Conservation (phyloP, 805 yeast genomes). For the Saccharomycopsis microspora region DNA sequence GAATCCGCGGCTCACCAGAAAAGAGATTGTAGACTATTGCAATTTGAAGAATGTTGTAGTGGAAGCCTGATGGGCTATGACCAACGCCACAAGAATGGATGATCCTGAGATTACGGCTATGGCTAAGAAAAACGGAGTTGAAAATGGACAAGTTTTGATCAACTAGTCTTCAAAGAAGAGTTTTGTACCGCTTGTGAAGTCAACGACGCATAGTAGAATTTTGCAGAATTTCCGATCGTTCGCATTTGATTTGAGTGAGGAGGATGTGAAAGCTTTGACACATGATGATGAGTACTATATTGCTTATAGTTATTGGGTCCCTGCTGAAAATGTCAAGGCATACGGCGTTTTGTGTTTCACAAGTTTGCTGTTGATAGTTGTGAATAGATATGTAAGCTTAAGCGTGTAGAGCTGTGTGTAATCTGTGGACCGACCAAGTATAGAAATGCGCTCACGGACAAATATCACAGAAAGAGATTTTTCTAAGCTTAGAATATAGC, state of each 20-base stretch:
- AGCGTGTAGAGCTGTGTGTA: no score
- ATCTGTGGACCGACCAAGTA: no score
- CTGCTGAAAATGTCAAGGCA: background rate
- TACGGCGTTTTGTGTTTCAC: no score
- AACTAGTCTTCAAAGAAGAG: slow-evolving; percentile 53
- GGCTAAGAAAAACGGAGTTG: slow-evolving; percentile 85
- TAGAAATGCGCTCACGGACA: no score
- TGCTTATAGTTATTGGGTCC: background rate
- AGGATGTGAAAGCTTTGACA: slow-evolving; percentile 26
- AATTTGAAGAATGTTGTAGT: slow-evolving; percentile 33
- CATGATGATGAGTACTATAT: slow-evolving; percentile 23
- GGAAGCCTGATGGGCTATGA: slow-evolving; percentile 59
- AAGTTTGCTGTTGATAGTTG: no score
- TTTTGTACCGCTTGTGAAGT: slow-evolving; percentile 42
- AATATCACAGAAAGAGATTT: no score
- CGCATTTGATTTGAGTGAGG: slow-evolving; percentile 29
- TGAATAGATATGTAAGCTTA: no score
- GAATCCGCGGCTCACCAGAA: slow-evolving; percentile 48
- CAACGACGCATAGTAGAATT: slow-evolving; percentile 26
- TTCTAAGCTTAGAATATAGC: no score
- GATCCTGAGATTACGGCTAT: slow-evolving; percentile 73
- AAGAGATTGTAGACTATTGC: slow-evolving; percentile 32
- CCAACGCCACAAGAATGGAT: slow-evolving; percentile 36
- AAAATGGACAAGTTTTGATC: slow-evolving; percentile 40
- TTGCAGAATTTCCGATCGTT: slow-evolving; percentile 30